Evolutionary conservation across 306 rosid genomes (phyloP), one percentile per base, ranked within the genome.

Genomic region (Heteromeles arbutifolia): DNA sequence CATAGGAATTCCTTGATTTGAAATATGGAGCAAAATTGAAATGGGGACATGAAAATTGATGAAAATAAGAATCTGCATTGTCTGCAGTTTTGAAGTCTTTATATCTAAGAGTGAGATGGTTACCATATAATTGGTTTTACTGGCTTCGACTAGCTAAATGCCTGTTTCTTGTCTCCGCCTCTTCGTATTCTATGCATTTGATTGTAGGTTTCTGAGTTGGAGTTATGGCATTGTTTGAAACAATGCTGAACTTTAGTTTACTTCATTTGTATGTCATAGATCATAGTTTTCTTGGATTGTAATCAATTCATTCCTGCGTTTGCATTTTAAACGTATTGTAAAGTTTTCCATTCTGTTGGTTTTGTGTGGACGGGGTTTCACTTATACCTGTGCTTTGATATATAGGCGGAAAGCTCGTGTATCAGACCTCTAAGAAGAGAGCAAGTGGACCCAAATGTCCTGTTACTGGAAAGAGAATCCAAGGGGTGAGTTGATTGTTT

Each of bases 371-470:
- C 31, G 19, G n/a, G 25, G 14, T 24, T 15, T 21, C 10, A 26
- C 28, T 50, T 45, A 32, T 8, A 6, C n/a, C 39, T 4, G 1
- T 4, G 14, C 17, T 44, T 74, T 70, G 39, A 53, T 14, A 5
- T 75, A 11, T 70, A 76, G 74, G 83, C 26, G 82, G 82, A 32
- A 78, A 78, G 80, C 79, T 74, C 14, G 77, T 80, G 37, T 80
- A 80, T 22, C 80, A 80, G 84, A 75, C 67, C 56, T 62, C 77
- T 8, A 80, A 80, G 84, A 80, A 80, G 80, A 50, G 84, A 43
- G 84, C 84, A 5, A 80, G 83, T 45, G 83, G 83, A 25, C 79
- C 83, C 13, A 80, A 80, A 71, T 80, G 79, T 26, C 83, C 79
- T 58, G 83, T 80, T 7, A 80, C 83, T 11, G 79, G 83, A 24